Evolutionary conservation across 2,329 filamentous ascomycete genomes (phyloP).

Genomic region (Plectosphaerella cucumerina): DNA sequence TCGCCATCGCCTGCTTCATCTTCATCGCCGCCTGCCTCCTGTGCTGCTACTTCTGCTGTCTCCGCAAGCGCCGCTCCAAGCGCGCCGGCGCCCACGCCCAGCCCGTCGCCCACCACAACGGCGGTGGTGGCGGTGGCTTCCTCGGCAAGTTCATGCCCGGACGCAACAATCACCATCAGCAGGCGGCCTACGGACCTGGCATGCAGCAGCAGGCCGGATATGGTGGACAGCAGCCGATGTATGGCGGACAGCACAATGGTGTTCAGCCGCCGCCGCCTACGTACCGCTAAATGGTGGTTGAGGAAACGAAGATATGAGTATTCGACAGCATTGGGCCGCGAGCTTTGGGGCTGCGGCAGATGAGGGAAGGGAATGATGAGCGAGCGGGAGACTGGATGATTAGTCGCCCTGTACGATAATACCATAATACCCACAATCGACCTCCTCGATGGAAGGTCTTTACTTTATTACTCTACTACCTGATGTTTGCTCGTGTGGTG

Average conservation of each 20-base stretch:
- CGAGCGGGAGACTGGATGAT: no score
- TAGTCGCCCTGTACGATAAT: no score
- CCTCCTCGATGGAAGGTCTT: no score
- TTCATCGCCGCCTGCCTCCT: conserved; percentile 9
- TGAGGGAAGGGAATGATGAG: no score
- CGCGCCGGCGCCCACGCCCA: background rate
- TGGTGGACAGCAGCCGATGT: background rate
- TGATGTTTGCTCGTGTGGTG: no score
- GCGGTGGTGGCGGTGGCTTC: background rate
- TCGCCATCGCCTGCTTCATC: conserved; percentile 11
- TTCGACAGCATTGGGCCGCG: no score
- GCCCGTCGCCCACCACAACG: background rate
- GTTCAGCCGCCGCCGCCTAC: background rate
- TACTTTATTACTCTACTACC: no score
- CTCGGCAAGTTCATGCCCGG: background rate
- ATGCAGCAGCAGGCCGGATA: background rate
- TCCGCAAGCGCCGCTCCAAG: conserved; percentile 6
- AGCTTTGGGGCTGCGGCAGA: no score
- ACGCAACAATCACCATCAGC: background rate
- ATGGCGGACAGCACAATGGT: background rate
- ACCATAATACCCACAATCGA: no score
- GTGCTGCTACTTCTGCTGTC: conserved; percentile 13
- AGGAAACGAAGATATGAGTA: no score
- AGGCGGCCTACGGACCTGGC: background rate
- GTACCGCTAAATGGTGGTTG: background rate